These are phyloP conservation scores for Penicillium salamii DNA, from an alignment of 495 filamentous ascomycete genomes.

Conservation along the genomic window DNA sequence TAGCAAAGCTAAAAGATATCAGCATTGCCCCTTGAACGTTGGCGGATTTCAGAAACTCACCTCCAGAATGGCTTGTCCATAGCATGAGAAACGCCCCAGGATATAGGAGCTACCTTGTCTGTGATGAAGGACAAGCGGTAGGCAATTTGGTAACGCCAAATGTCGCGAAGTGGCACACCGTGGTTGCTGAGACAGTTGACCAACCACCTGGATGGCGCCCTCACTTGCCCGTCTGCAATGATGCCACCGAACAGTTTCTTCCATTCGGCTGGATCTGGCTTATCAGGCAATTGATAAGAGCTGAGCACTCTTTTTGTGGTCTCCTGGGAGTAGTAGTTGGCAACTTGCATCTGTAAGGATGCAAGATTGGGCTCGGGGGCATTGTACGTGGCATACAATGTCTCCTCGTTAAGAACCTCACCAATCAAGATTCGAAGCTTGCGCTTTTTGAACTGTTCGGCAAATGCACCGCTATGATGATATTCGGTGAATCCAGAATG, in stretches of 20 bases:
- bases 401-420: slow-evolving; percentile 47
- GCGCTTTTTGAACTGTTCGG: slow-evolving; percentile 31
- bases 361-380: slow-evolving; percentile 32
- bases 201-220: slow-evolving; percentile 25
- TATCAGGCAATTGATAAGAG: slow-evolving; percentile 31
- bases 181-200: slow-evolving; percentile 18
- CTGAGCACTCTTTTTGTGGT: slow-evolving; percentile 32
- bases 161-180: slow-evolving; percentile 17
- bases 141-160: slow-evolving; percentile 28
- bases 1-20: slow-evolving; percentile 17
- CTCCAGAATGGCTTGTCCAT: slow-evolving; percentile 31
- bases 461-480: slow-evolving; percentile 42
- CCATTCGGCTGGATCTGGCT: slow-evolving; percentile 33
- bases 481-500: slow-evolving; percentile 33
- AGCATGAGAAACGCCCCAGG: slow-evolving; percentile 25
- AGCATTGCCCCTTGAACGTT: background rate
- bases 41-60: slow-evolving; percentile 11
- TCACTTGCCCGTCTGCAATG: slow-evolving; percentile 49
- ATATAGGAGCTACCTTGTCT: slow-evolving; percentile 18
- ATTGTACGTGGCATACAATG: slow-evolving; percentile 36
- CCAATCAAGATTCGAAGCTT: slow-evolving; percentile 44
- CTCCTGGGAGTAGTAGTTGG: slow-evolving; percentile 42
- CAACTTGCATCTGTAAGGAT: slow-evolving; percentile 34
- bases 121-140: slow-evolving; percentile 28
- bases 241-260: slow-evolving; percentile 41